These are phyloP conservation scores for Hirschfeldia incana DNA, from an alignment of 345 rosid species.

Conservation along the genomic window DNA sequence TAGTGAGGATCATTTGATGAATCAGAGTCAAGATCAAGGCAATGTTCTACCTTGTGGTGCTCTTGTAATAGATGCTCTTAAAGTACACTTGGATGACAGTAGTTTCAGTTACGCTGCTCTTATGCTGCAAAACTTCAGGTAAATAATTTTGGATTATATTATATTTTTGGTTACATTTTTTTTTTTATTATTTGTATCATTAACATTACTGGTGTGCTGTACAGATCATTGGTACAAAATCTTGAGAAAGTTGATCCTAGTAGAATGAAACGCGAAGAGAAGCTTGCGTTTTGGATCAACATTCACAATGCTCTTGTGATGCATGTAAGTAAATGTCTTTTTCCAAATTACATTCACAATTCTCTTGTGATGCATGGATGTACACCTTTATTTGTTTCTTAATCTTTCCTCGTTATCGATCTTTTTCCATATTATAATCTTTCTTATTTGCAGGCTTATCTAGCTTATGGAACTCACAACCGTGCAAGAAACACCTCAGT, in stretches of 20 bases:
- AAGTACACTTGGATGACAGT: conserved; percentile 56
- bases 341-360: too few relatives aligned
- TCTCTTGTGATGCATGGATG: not conserved
- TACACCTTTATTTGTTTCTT: not conserved
- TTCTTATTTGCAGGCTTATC: conserved; percentile 60
- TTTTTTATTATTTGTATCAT: not conserved
- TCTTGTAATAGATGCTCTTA: conserved; percentile 56
- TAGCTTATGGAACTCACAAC: conserved; percentile 68
- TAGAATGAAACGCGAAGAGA: conserved; percentile 87
- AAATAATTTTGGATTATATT: not conserved
- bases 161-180: not conserved
- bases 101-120: conserved; percentile 59
- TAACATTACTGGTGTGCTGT: conserved; percentile 12
- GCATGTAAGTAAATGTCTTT: conserved; percentile 53
- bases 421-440: conserved; percentile 8
- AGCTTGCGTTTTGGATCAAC: conserved; percentile 93
- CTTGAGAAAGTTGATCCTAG: conserved; percentile 77
- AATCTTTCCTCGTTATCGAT: not conserved
- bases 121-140: conserved; percentile 80
- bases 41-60: conserved; percentile 41
- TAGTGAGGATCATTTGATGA: conserved; percentile 46
- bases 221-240: conserved; percentile 65
- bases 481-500: conserved; percentile 53
- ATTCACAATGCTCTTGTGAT: conserved; percentile 85
- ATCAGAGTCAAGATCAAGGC: conserved; percentile 51